phyloP scores from a whole-genome alignment of 2,329 filamentous ascomycete species.

The Calonectria leucothoes region DNA sequence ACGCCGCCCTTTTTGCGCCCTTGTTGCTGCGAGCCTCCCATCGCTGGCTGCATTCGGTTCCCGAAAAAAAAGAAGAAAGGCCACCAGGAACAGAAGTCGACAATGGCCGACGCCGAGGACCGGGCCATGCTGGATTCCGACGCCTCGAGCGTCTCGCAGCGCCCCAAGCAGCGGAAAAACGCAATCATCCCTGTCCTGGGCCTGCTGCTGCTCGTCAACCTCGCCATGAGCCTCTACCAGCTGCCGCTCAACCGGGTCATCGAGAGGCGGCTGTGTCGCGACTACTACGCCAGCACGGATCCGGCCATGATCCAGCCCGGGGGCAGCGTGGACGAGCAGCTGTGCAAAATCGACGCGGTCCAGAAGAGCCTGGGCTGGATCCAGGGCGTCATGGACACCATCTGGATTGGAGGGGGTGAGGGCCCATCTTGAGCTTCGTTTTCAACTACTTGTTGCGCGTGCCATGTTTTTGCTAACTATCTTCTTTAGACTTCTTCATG shows the following conservation, averaged over 20 bases:
- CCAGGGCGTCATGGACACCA: slow-evolving; percentile 61
- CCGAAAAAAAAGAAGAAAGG: too few species aligned
- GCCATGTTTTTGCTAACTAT: neutral
- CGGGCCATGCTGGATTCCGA: slow-evolving; percentile 1
- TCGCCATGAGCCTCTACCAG: slow-evolving; percentile 60
- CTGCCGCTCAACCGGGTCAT: slow-evolving; percentile 60
- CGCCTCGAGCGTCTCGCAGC: neutral
- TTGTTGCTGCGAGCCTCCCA: neutral
- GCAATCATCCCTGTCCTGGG: slow-evolving; percentile 46
- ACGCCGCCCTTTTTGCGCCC: neutral
- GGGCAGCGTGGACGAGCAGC: slow-evolving; percentile 59
- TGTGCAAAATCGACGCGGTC: slow-evolving; percentile 65
- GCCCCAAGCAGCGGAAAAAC: neutral
- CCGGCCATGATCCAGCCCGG: slow-evolving; percentile 43
- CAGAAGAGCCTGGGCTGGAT: slow-evolving; percentile 64
- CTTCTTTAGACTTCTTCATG: slow-evolving; percentile 57
- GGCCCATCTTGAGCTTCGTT: neutral
- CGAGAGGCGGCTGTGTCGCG: slow-evolving; percentile 60
- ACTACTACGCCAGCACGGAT: slow-evolving; percentile 58
- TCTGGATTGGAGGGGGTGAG: slow-evolving; percentile 61
- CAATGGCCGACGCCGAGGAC: slow-evolving; percentile 5
- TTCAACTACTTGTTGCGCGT: neutral
- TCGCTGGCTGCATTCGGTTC: neutral
- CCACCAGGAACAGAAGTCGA: neutral
- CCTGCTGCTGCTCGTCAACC: slow-evolving; percentile 58